Base-by-base conservation (phyloP, 2,329 filamentous ascomycete genomes). In the Plectosphaerella plurivora region DNA sequence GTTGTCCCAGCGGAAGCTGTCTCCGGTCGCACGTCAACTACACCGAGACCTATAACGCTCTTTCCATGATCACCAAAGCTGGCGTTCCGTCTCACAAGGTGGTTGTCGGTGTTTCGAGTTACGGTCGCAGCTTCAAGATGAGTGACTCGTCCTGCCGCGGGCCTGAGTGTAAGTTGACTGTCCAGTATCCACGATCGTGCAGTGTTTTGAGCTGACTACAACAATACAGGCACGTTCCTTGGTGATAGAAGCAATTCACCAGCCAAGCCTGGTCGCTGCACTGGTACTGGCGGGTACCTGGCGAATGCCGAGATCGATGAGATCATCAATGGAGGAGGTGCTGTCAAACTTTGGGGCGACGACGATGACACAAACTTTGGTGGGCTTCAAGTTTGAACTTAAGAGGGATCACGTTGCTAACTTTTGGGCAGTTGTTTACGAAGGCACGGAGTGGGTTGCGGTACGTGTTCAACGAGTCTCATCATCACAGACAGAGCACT, bases 101-200 rank as follows among this genome's bases (percentile, higher is more conserved):
- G 5, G 51, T 65, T 6, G 62, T 70, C 0, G 68, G 68, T 1
- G 55, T 69, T 1, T 51, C 58, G 10, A 64, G 62, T 52, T 70
- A 68, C 42, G 67, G 63, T 0, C 53, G 67, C 7, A 59, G 59
- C 3, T 71, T 70, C 57, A 51, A 63, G 24, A 71, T 71, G 68
- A 52, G 55, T 0, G 49, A 60, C 8, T 35, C 57, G 0, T 57
- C 58, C 20, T 71, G 66, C 54, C 59, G 51, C 0, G 61, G 62
- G 0, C 59, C 59, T 11, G 45, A 52, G 8, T 68, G 65, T 18
- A 55, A 45, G 1, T 68, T 59, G 24, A 57, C 56, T 9, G 62
- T n/a, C n/a, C n/a, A 36, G 33, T 8, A 8, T 36, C n/a, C 36
- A 14, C 36, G 36, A 5, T 39, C 12, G 10, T 39, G 14, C 37